Evolutionary conservation across 2,329 filamentous ascomycete genomes (phyloP), one percentile per base, ranked within the genome.

Genomic region (Colletotrichum sublineola): DNA sequence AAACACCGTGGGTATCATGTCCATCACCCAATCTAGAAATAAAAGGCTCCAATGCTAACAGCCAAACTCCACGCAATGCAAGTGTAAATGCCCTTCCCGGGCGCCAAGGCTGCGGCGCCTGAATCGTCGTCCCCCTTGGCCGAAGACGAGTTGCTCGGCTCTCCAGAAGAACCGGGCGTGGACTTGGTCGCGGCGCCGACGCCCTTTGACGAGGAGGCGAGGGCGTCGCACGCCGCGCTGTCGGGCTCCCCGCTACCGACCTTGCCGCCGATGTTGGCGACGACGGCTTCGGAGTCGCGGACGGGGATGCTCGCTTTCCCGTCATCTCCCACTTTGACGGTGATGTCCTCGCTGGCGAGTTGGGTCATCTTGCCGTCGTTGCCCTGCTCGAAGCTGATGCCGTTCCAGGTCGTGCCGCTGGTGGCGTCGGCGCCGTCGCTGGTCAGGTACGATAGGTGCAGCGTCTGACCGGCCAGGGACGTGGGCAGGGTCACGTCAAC

Each of bases 11-110:
- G 69, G 69, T 72, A 72, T 72, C 69, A 72, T 61, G 29, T 64
- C 46, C 33, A 56, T 42, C 40, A 55, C 55, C 50, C 5, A 63
- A 40, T 61, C 46, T 69, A 72, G 33, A 61, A 61, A 48, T 56
- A 61, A 29, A 69, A 48, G 20, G 60, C 53, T 38, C 69, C 69
- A 7, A 69, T 50, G 62, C 58, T 61, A 42, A 69, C 56, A 56
- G 46, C 66, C 55, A 72, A 72, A 72, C 69, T 72, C 66, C 66
- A 72, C 29, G 69, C 55, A 69, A 72, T 72, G 69, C 69, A 72
- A 60, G 52, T 67, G 31, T 60, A 44, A 50, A 72, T 40, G 36
- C 38, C 38, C 2, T 48, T 60, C 12, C 55, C 38, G 20, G 40
- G 38, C 40, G 44, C 36, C 31, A 72, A 53, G 18, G 38, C 48